A percentile compares a stretch with the other conserved stretches of the same genome.
These are phyloP conservation scores for Trichoderma asperellum DNA, from an alignment of 2,329 filamentous ascomycete species.

Conservation along the genomic window DNA sequence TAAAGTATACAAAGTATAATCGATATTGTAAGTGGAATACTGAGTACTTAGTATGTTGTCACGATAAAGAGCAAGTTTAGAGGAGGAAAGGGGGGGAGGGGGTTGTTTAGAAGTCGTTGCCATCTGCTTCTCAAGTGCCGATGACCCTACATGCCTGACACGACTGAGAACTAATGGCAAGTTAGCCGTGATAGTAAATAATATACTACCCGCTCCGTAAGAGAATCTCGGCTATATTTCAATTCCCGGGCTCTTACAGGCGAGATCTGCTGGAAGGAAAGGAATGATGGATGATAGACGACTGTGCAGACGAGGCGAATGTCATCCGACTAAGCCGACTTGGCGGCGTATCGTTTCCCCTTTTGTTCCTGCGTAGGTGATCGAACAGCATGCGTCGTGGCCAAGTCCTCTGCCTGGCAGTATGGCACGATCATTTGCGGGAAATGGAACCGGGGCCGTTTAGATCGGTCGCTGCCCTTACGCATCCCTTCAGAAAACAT, in stretches of 20 bases:
- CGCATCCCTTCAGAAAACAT: neutral
- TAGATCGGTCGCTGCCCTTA: neutral
- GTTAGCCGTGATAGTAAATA: constrained; percentile 1
- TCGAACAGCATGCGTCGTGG: neutral
- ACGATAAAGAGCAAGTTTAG: neutral
- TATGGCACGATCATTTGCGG: neutral
- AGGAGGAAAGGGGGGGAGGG: neutral
- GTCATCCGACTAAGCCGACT: neutral
- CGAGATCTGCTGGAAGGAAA: neutral
- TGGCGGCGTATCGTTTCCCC: neutral
- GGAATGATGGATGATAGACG: neutral
- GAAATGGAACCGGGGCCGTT: neutral
- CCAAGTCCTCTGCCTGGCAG: neutral
- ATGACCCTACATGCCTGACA: neutral
- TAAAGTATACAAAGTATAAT: neutral
- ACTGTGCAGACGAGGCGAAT: neutral
- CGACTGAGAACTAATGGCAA: neutral
- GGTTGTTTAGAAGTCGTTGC: neutral
- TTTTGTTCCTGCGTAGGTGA: neutral
- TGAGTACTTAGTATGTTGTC: neutral
- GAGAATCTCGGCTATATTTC: neutral
- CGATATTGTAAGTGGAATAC: neutral
- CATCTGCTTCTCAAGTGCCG: neutral
- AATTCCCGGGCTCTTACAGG: neutral
- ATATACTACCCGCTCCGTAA: neutral